Evolutionary conservation across 495 filamentous ascomycete species (phyloP).

Genomic region (Cladorrhinum samala): DNA sequence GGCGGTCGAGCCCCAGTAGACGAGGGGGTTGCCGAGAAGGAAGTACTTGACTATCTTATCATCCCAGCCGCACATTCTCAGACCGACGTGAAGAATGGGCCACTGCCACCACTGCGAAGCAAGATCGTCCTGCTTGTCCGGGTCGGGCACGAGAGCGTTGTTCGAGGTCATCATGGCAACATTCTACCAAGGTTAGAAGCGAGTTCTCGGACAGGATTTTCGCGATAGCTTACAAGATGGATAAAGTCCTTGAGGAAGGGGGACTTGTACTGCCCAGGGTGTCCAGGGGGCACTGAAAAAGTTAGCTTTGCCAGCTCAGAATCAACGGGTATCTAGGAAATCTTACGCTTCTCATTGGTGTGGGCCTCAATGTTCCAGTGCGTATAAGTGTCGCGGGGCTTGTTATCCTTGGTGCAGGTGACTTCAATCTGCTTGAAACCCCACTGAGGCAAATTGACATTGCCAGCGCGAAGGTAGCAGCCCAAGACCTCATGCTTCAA

Average conservation of each 20-base stretch:
- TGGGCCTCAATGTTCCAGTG: constrained; percentile 99
- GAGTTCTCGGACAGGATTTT: neutral
- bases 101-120: constrained; percentile 98
- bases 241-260: constrained; percentile 96
- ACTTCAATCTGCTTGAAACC: constrained; percentile 99
- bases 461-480: constrained; percentile 93
- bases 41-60: constrained; percentile 95
- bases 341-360: constrained; percentile 87
- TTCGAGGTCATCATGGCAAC: constrained; percentile 99
- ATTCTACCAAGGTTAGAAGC: constrained; percentile 45
- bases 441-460: constrained; percentile 96
- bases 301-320: constrained; percentile 15
- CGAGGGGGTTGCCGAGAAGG: constrained; percentile 89
- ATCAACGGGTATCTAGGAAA: neutral
- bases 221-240: constrained; percentile 50
- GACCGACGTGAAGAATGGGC: constrained; percentile 89
- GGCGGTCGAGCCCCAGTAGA: constrained; percentile 90
- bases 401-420: constrained; percentile 90
- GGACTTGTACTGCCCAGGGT: constrained; percentile 90
- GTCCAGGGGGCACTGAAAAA: constrained; percentile 73
- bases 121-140: constrained; percentile 97
- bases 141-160: constrained; percentile 95
- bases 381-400: constrained; percentile 85
- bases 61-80: constrained; percentile 98
- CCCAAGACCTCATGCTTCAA: constrained; percentile 76